phyloP scores from a whole-genome alignment of 495 filamentous ascomycete species.

The Evansstolkia leycettana region DNA sequence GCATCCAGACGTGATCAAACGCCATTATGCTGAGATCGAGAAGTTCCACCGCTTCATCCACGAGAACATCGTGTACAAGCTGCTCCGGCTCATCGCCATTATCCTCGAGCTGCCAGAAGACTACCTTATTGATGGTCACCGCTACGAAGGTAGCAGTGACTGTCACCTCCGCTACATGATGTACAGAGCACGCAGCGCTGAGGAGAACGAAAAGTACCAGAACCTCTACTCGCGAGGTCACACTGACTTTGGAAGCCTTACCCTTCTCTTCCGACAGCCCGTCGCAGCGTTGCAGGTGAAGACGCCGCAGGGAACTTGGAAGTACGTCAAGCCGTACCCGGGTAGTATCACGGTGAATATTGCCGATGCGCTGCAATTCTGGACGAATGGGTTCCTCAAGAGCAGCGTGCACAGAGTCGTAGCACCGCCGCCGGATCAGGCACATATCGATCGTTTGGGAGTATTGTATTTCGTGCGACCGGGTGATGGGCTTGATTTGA shows the following conservation, averaged over 20 bases:
- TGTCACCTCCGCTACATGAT: constrained; percentile 45
- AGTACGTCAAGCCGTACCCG: constrained; percentile 14
- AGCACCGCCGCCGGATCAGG: constrained; percentile 34
- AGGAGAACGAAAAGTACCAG: constrained; percentile 29
- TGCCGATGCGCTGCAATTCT: constrained; percentile 31
- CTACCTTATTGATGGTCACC: constrained; percentile 35
- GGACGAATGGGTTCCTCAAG: constrained; percentile 34
- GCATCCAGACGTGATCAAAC: constrained; percentile 29
- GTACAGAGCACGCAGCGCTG: constrained; percentile 30
- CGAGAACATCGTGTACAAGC: constrained; percentile 29
- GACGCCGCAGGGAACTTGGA: constrained; percentile 14
- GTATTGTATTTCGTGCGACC: constrained; percentile 38
- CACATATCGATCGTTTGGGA: constrained; percentile 31
- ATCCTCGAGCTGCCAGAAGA: constrained; percentile 42
- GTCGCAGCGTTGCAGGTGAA: constrained; percentile 42
- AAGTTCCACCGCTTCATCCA: constrained; percentile 35
- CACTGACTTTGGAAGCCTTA: constrained; percentile 41
- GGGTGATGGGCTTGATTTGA: constrained; percentile 14
- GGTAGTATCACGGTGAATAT: constrained; percentile 37
- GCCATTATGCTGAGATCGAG: constrained; percentile 31
- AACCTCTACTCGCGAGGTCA: constrained; percentile 36
- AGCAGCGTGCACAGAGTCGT: constrained; percentile 37
- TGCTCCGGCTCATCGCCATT: constrained; percentile 35
- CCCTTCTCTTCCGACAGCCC: constrained; percentile 42
- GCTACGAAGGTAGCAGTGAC: constrained; percentile 31